A percentile compares a stretch with the other conserved stretches of the same genome.
phyloP scores from a whole-genome alignment of 2,329 filamentous ascomycete genomes.

The Colletotrichum abscissum region DNA sequence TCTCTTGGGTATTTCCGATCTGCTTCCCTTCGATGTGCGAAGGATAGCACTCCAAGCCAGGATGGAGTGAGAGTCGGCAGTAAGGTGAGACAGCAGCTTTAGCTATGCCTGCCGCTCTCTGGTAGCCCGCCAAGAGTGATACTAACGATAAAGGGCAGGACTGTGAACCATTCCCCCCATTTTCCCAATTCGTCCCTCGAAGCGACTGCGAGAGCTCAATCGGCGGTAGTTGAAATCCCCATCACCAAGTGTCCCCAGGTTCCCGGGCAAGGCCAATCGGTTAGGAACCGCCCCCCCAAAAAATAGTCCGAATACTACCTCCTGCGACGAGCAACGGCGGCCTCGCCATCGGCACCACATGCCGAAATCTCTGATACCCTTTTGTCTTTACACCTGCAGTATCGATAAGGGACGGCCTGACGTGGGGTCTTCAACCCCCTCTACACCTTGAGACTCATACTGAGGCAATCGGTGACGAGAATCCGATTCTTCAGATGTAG shows the following conservation, averaged over 20 bases:
- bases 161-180: background rate
- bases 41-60: too few relatives aligned
- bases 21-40: too few relatives aligned
- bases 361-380: background rate
- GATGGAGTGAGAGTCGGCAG: too few relatives aligned
- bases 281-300: background rate
- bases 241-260: background rate
- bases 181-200: background rate
- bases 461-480: background rate
- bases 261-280: background rate
- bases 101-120: too few relatives aligned
- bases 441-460: background rate
- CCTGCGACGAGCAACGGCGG: background rate
- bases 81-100: too few relatives aligned
- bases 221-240: background rate
- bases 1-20: too few relatives aligned
- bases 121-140: too few relatives aligned
- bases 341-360: background rate
- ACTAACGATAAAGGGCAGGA: background rate
- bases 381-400: background rate
- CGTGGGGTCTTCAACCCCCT: background rate
- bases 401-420: background rate
- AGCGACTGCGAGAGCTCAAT: background rate
- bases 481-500: background rate
- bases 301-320: background rate